Evolutionary conservation across 176 grass and related monocot species (phyloP), one percentile per base, ranked within the genome.

Genomic region (Areca catechu): DNA sequence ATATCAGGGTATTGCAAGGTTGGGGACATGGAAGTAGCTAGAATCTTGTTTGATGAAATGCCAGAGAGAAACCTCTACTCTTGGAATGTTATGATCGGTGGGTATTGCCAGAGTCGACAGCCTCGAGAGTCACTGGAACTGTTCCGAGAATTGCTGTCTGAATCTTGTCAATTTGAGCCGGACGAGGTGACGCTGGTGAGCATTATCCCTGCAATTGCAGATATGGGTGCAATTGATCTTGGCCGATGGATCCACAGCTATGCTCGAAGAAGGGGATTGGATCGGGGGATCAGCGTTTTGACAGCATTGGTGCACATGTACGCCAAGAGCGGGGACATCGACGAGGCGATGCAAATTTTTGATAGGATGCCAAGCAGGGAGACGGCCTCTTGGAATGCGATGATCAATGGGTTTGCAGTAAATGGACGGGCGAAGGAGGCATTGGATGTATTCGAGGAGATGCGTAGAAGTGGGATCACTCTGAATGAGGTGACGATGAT

Each of bases 31-130:
- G 49, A 54, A 19, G 24, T 24, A 0, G 69, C 69, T 5, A 25
- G 69, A 51, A 5, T 15, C 0, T 16, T 72, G 69, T 72, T 72
- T 58, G 49, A 72, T 15, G 15, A 3, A 22, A 72, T 72, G 69
- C 69, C 69, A 0, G 24, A 34, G 50, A 72, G 50, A 43, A 72
- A 72, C 53, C 69, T 72, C 14, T 62, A 72, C 49, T 72, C 69
- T 54, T 72, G 69, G 69, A 72, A 72, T 51, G 50, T 47, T 27
- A 62, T 72, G 69, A 62, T 72, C 1, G 58, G 69, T 22, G 69
- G 69, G 4, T 62, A 72, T 47, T 72, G 58, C 20, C 69, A 72
- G 49, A 72, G 62, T 20, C 51, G 69, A 17, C 69, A 72, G 48
- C 28, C 69, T 0, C 48, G 62, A 5, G 27, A 25, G 17, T 48